Evolutionary conservation across 495 filamentous ascomycete genomes (phyloP), one percentile per base, ranked within the genome.

Genomic region (Penicillium roqueforti): DNA sequence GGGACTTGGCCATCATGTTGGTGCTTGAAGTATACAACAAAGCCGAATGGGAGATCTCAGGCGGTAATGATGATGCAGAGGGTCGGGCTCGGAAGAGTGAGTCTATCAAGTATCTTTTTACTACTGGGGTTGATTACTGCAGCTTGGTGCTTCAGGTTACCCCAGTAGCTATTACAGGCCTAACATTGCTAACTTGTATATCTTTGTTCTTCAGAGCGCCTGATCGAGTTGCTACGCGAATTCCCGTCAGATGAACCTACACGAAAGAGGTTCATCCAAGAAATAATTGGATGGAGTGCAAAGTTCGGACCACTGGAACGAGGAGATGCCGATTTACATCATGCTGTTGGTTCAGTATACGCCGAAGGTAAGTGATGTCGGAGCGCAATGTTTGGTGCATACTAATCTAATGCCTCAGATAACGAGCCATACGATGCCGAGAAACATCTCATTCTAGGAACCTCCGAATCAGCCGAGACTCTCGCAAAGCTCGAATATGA

Each of bases 281-380:
- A 96, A 67, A 87, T 91, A 63, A 87, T 97, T 63, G 80, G 83
- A 53, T 99, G 93, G 93, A 92, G 90, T 59, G 77, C 81, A 23
- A 88, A 85, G 60, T 85, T 81, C 62, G 91, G 92, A 54, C 88
- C 92, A 37, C 86, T 89, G 64, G 93, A 95, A 40, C 85, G 90
- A 56, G 93, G 93, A 41, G 93, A 99, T 61, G 89, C 95, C 5
- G 95, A 97, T 55, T 76, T 99, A 53, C 93, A 99, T 67, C 92
- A 97, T 73, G 91, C 95, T 45, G 86, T 86, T 19, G 93, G 93
- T 38, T 86, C 83, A 8, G 76, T 97, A 25, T 95, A 88, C 66
- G 91, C 91, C 10, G 88, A 95, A 70, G 83, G 85, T 86, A 62
- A 14, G 68, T 55, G 3, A 23, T 23, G 18, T 13, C 6, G 13